Conservation (phyloP, 108 stramenopile species). For the Chaetoceros muelleri region DNA sequence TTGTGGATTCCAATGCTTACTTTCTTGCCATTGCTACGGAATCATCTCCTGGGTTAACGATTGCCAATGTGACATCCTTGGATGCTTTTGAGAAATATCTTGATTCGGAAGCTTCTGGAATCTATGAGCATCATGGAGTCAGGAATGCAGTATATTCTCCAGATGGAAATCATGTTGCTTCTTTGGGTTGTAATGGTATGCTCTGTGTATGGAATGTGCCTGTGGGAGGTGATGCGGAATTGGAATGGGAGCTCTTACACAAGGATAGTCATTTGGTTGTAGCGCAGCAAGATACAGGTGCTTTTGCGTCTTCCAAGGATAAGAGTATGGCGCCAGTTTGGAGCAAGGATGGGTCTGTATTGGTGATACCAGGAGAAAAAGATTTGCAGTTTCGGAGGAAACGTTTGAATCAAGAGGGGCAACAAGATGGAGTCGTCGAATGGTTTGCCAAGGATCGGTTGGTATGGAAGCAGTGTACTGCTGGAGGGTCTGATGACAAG, state of each 20-base stretch:
- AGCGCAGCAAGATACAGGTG: constrained; percentile 37
- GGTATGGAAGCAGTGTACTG: constrained; percentile 1
- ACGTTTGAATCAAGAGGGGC: not conserved
- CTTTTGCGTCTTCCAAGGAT: constrained; percentile 9
- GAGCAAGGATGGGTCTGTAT: constrained; percentile 3
- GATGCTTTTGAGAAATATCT: constrained; percentile 3
- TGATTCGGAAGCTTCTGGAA: constrained; percentile 14
- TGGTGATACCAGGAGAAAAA: constrained; percentile 30
- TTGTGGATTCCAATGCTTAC: constrained; percentile 9
- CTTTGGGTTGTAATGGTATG: constrained; percentile 57
- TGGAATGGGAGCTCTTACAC: constrained; percentile 25
- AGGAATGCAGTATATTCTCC: constrained; percentile 32
- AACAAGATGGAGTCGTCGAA: not conserved
- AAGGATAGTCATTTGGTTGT: constrained; percentile 19
- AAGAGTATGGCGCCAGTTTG: not conserved
- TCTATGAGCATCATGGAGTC: constrained; percentile 28
- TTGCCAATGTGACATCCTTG: constrained; percentile 30
- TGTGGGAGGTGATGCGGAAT: constrained; percentile 9
- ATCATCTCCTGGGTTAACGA: constrained; percentile 21
- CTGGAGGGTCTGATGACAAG: not conserved
- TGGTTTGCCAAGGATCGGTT: constrained; percentile 14
- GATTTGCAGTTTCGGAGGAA: constrained; percentile 34
- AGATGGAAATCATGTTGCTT: constrained; percentile 23
- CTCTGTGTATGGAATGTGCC: constrained; percentile 38
- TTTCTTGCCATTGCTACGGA: constrained; percentile 51